These are phyloP conservation scores for Onygenales sp. DNA, from an alignment of 2,329 filamentous ascomycete species.

Conservation along the genomic window DNA sequence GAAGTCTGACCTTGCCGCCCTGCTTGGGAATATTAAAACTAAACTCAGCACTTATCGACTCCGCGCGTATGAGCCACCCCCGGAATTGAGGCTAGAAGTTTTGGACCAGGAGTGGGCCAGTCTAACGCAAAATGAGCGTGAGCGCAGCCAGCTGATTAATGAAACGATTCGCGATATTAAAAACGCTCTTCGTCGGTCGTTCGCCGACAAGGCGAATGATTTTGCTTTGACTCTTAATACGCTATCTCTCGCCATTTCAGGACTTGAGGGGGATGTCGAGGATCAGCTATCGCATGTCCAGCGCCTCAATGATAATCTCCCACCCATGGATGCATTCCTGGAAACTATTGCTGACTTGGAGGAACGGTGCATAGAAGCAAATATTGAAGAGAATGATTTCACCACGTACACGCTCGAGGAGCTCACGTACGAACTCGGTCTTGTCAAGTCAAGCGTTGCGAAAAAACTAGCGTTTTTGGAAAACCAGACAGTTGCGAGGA, in stretches of 20 bases:
- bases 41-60: slow-evolving; percentile 93
- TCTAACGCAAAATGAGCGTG: slow-evolving; percentile 75
- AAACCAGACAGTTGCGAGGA: slow-evolving; percentile 95
- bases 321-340: slow-evolving; percentile 84
- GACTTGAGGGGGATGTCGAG: slow-evolving; percentile 93
- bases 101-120: slow-evolving; percentile 74
- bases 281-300: slow-evolving; percentile 85
- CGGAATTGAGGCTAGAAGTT: slow-evolving; percentile 69
- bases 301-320: slow-evolving; percentile 72
- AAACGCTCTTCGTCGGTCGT: slow-evolving; percentile 80
- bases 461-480: slow-evolving; percentile 96
- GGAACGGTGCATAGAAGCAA: slow-evolving; percentile 84
- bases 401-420: slow-evolving; percentile 99
- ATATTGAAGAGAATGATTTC: slow-evolving; percentile 98
- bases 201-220: slow-evolving; percentile 97
- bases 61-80: slow-evolving; percentile 80
- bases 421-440: slow-evolving; percentile 79
- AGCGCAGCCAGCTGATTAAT: slow-evolving; percentile 86
- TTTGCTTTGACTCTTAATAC: slow-evolving; percentile 94
- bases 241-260: slow-evolving; percentile 86
- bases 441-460: slow-evolving; percentile 84
- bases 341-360: slow-evolving; percentile 79
- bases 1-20: slow-evolving; percentile 86
- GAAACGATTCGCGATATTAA: slow-evolving; percentile 99
- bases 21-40: slow-evolving; percentile 97